phyloP scores from a whole-genome alignment of 495 filamentous ascomycete species.

The Hypomontagnella submonticulosa region DNA sequence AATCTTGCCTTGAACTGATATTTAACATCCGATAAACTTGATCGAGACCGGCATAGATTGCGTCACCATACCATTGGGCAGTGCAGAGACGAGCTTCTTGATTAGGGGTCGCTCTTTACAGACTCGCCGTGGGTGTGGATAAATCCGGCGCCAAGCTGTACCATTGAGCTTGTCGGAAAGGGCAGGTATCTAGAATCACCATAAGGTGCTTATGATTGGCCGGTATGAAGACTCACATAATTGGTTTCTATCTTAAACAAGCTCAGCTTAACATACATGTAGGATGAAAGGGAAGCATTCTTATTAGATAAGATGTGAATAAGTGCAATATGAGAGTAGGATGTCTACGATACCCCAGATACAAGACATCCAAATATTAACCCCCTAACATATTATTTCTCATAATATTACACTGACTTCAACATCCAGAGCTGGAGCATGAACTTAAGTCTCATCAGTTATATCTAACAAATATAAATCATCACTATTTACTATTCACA shows the following conservation, averaged over 20 bases:
- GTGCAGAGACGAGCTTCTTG: slow-evolving; percentile 28
- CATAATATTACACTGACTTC: too few relatives aligned
- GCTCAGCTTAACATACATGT: background rate
- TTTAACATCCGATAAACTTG: slow-evolving; percentile 22
- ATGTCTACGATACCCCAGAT: too few relatives aligned
- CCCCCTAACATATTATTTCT: too few relatives aligned
- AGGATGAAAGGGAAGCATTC: too few relatives aligned
- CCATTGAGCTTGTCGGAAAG: slow-evolving; percentile 23
- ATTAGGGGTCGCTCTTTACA: slow-evolving; percentile 15
- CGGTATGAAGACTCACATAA: background rate
- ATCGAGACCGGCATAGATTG: slow-evolving; percentile 15
- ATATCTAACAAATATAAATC: too few relatives aligned
- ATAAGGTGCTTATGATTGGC: slow-evolving; percentile 20
- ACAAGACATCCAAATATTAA: too few relatives aligned
- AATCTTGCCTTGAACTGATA: background rate
- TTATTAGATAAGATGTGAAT: background rate
- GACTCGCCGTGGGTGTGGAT: slow-evolving; percentile 12
- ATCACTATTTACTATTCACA: too few relatives aligned
- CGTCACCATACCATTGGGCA: slow-evolving; percentile 21
- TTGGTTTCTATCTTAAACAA: background rate
- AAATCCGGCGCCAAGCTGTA: slow-evolving; percentile 31
- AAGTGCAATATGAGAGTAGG: background rate
- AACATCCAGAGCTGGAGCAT: too few relatives aligned
- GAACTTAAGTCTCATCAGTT: too few relatives aligned
- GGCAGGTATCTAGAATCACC: slow-evolving; percentile 23